Base-by-base conservation (phyloP, 78 protist species). In the Chrysochromulina tobinii region DNA sequence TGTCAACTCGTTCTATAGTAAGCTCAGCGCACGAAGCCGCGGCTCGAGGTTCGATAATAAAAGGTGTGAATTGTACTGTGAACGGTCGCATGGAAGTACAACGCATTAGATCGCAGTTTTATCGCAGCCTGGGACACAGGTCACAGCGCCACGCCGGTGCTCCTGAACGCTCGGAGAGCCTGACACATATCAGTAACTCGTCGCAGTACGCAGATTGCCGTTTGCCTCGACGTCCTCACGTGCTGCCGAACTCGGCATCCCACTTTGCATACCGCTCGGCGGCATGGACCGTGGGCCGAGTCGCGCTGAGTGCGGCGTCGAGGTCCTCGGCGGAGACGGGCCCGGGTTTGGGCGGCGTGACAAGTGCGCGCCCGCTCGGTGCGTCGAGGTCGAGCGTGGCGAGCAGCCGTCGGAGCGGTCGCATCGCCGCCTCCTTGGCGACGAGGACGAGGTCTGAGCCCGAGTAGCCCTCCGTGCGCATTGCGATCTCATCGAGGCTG, bases 391-490 rank as follows among this genome's bases (percentile, higher is more conserved):
- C 95, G 54, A 94, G 90, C 64, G 12, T 67, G 18, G 21, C 51
- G 88, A 94, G 90, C 54, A 92, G 50, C 89, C 72, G 55, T 8
- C 96, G 95, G 50, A 95, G 54, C 38, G 97, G 94, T 7, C 92
- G 54, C 94, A 95, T 91, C 61, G 93, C 93, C 23, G 97, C 96
- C 51, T 95, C 97, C 79, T 87, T 84, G 92, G 96, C 94, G 51
- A 95, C 89, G 38, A 89, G 51, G 18, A 4, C 87, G 54, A 94
- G 17, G 91, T 95, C 97, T 1, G 95, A 79, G n/a, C 97, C 97
- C 27, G 92, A 85, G 83, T 89, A 93, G 27, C 94, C 94, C 2
- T 87, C 64, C 21, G 84, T 61, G 48, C 55, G n/a, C 89, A 0
- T 8, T 27, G 25, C 64, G 50, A 53, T 17, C 83, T 38, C 51